Conservation (phyloP, 106 monocot species). For the Platanthera guangdongensis region DNA sequence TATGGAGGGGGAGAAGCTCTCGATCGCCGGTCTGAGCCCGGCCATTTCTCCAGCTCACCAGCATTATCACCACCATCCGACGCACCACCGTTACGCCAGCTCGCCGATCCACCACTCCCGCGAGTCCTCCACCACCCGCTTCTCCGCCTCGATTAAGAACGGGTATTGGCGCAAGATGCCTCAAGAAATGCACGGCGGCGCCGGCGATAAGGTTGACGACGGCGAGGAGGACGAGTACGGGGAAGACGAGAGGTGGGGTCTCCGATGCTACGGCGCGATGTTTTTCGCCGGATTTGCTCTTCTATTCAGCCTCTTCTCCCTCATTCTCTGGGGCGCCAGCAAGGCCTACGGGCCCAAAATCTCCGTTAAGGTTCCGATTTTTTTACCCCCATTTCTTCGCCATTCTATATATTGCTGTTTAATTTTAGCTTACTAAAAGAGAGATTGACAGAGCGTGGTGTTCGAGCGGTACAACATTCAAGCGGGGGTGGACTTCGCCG, state of each 20-base stretch:
- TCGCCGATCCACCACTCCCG: constrained; percentile 65
- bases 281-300: constrained; percentile 49
- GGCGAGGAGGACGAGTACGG: constrained; percentile 12
- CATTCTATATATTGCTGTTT: constrained; percentile 1
- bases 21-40: constrained; percentile 40
- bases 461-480: constrained; percentile 80
- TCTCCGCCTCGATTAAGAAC: constrained; percentile 58
- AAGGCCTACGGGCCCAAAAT: constrained; percentile 58
- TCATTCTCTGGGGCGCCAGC: constrained; percentile 82
- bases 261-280: constrained; percentile 41
- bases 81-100: constrained; percentile 31
- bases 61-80: constrained; percentile 35
- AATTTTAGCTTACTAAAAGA: not conserved
- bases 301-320: constrained; percentile 66
- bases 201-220: constrained; percentile 5
- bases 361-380: constrained; percentile 41
- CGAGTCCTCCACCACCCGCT: constrained; percentile 66
- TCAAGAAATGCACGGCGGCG: constrained; percentile 4
- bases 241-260: not conserved
- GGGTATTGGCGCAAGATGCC: constrained; percentile 39
- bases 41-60: constrained; percentile 40
- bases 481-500: constrained; percentile 70
- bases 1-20: constrained; percentile 48
- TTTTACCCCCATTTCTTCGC: not conserved
- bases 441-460: constrained; percentile 49